Evolutionary conservation across 78 protist genomes (phyloP).

Genomic region (Cavenderia fasciculata): DNA sequence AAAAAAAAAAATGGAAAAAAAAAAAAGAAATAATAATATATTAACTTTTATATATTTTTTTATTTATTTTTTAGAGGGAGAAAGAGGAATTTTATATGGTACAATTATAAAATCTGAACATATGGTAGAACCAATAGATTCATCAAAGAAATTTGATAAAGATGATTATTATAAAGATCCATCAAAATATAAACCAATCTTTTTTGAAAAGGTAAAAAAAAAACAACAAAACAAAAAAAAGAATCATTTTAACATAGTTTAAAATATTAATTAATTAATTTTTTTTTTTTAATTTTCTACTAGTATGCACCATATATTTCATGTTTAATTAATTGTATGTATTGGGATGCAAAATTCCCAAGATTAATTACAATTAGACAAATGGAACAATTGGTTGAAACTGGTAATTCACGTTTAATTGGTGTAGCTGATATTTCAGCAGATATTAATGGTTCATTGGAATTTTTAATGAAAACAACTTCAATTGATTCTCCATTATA

Average conservation of each 20-base stretch:
- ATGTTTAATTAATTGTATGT: conserved; percentile 87
- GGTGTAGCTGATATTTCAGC: conserved; percentile 92
- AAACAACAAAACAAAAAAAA: too few species aligned
- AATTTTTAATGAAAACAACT: conserved; percentile 84
- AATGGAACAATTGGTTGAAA: conserved; percentile 30
- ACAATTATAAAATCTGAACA: conserved; percentile 69
- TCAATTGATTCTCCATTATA: conserved; percentile 91
- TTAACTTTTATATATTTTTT: too few species aligned
- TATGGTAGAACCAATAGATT: conserved; percentile 81
- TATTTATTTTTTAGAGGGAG: conserved; percentile 40
- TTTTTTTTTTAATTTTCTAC: too few species aligned
- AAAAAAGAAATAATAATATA: background rate
- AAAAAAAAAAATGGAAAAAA: too few species aligned
- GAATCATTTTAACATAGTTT: background rate
- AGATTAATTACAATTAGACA: conserved; percentile 88
- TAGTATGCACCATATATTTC: conserved; percentile 77
- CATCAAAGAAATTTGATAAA: conserved; percentile 72
- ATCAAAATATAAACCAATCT: conserved; percentile 70
- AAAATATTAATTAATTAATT: background rate
- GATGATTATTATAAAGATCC: conserved; percentile 90
- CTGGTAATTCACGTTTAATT: conserved; percentile 51
- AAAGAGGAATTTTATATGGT: conserved; percentile 73
- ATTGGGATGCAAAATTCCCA: conserved; percentile 95
- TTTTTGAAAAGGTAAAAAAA: conserved; percentile 56
- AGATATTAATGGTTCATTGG: conserved; percentile 91